Evolutionary conservation across 2,329 filamentous ascomycete species (phyloP).

Genomic region (Aspergillus eucalypticola): DNA sequence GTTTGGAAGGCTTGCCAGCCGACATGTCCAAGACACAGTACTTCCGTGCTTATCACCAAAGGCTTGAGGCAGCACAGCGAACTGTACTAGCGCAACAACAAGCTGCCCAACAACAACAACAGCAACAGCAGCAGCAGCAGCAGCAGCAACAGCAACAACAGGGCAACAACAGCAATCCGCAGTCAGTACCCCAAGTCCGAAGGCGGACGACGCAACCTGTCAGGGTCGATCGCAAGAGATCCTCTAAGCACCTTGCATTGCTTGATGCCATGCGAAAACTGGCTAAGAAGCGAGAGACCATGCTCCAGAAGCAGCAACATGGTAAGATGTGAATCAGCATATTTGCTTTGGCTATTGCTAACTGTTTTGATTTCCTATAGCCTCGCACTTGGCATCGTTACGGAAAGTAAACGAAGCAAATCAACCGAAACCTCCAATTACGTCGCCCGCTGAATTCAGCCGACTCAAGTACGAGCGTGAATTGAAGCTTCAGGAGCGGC

Average conservation of each 20-base stretch:
- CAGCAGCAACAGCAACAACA: slow-evolving; percentile 55
- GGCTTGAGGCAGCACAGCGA: slow-evolving; percentile 64
- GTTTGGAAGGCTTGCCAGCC: slow-evolving; percentile 81
- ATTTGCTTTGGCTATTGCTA: neutral
- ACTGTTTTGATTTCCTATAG: slow-evolving; percentile 29
- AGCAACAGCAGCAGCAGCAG: slow-evolving; percentile 53
- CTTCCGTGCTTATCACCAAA: slow-evolving; percentile 72
- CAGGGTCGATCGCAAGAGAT: slow-evolving; percentile 81
- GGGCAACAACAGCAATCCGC: slow-evolving; percentile 47
- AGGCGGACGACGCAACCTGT: slow-evolving; percentile 74
- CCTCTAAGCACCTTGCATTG: slow-evolving; percentile 81
- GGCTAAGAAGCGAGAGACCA: slow-evolving; percentile 88
- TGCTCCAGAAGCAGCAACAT: slow-evolving; percentile 84
- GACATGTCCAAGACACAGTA: slow-evolving; percentile 97
- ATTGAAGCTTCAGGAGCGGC: slow-evolving; percentile 60
- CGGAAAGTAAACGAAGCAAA: slow-evolving; percentile 75
- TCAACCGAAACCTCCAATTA: slow-evolving; percentile 59
- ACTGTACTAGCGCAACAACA: slow-evolving; percentile 60
- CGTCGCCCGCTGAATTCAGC: slow-evolving; percentile 89
- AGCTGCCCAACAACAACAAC: slow-evolving; percentile 42
- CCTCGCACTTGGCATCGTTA: slow-evolving; percentile 71
- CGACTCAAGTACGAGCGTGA: slow-evolving; percentile 85
- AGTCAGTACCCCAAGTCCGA: slow-evolving; percentile 57
- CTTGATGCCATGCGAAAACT: slow-evolving; percentile 95
- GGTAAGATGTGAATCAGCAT: slow-evolving; percentile 38